Percentiles rank a stretch among this genome's conserved stretches.
phyloP scores from a whole-genome alignment of 2,329 filamentous ascomycete genomes.

The Hymenoscyphus linearis region DNA sequence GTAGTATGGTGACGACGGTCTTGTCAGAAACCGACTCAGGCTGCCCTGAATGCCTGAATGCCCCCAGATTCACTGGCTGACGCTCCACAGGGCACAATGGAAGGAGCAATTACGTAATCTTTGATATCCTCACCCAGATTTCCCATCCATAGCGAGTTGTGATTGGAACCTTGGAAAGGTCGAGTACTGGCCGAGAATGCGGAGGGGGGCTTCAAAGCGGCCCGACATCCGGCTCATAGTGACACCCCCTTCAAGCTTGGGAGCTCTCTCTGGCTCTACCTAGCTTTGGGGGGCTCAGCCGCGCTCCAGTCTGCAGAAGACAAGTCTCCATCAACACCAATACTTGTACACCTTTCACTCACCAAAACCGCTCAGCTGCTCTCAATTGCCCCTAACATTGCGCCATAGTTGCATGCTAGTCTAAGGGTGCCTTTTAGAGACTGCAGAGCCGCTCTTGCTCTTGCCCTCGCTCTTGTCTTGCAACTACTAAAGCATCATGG shows the following conservation, averaged over 20 bases:
- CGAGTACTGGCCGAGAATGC: neutral
- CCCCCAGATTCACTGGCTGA: no score
- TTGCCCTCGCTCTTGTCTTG: neutral
- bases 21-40: no score
- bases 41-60: no score
- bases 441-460: neutral
- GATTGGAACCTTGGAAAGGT: neutral
- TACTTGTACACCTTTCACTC: neutral
- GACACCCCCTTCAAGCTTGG: no score
- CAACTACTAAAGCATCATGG: slow-evolving; percentile 36
- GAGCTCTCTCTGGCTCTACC: no score
- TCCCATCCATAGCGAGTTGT: no score
- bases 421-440: neutral
- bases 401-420: neutral
- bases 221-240: no score
- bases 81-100: no score
- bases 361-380: neutral
- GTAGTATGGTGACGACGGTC: neutral
- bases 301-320: neutral
- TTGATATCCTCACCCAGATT: no score
- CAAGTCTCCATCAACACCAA: neutral
- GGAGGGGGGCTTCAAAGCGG: neutral
- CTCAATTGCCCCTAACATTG: neutral
- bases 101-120: no score
- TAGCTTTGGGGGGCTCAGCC: neutral